Conservation (phyloP, 2,329 filamentous ascomycete species). For the Penicillium polonicum region DNA sequence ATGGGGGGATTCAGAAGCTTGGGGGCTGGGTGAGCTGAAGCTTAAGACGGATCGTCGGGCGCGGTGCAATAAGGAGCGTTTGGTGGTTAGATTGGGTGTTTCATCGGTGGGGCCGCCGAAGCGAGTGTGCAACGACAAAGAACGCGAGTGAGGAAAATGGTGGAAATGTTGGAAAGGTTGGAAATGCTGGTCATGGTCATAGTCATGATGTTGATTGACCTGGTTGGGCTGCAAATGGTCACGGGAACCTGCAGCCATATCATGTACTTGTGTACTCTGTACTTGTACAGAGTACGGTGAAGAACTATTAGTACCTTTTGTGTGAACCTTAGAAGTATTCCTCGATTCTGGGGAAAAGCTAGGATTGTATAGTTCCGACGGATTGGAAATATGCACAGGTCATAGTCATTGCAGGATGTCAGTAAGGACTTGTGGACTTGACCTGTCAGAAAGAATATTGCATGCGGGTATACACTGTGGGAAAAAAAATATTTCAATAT, state of each 20-base stretch:
- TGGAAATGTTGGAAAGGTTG: not conserved
- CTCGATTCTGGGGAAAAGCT: constrained; percentile 8
- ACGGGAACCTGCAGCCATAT: constrained; percentile 11
- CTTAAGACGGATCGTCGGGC: constrained; percentile 32
- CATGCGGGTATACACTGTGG: constrained; percentile 3
- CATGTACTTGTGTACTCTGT: not conserved
- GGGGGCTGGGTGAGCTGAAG: constrained; percentile 25
- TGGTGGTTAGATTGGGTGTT: constrained; percentile 44
- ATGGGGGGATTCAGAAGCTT: constrained; percentile 26
- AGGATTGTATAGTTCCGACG: not conserved
- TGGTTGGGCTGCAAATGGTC: constrained; percentile 9
- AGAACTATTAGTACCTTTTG: not conserved
- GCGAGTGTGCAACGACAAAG: constrained; percentile 21
- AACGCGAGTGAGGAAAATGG: constrained; percentile 3
- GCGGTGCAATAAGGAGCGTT: constrained; percentile 39
- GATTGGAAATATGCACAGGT: not conserved
- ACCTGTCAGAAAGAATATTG: constrained; percentile 10
- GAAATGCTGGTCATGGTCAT: not conserved
- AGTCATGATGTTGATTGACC: not conserved
- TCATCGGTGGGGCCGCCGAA: constrained; percentile 43
- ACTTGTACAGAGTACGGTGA: not conserved
- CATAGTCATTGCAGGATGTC: not conserved
- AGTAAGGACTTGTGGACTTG: constrained; percentile 1
- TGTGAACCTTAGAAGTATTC: not conserved
- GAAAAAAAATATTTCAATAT: constrained; percentile 6